Conservation (phyloP, 208 protist species). For the Balamuthia mandrillaris region DNA sequence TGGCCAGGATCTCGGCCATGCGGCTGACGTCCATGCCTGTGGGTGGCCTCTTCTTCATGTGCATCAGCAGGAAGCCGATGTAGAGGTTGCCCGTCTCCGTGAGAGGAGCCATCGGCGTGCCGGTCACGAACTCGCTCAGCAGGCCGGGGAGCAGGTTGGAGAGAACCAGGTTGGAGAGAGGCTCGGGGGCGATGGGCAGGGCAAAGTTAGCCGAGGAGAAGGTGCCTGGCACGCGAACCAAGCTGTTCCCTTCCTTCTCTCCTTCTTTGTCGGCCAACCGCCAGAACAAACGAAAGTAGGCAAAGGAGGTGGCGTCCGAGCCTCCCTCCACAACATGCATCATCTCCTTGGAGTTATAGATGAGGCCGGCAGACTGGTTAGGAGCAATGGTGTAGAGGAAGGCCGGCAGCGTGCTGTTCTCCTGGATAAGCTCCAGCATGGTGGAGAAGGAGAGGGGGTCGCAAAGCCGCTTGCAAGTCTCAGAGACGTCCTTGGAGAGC, state of each 20-base stretch:
- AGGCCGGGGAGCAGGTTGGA: background rate
- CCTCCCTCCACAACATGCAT: constrained; percentile 1
- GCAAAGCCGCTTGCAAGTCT: background rate
- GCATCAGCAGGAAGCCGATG: constrained; percentile 31
- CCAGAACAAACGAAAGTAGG: constrained; percentile 44
- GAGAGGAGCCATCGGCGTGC: constrained; percentile 40
- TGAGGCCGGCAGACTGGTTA: background rate
- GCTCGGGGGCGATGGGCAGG: constrained; percentile 31
- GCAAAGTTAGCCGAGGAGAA: constrained; percentile 42
- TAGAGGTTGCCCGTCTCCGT: constrained; percentile 1
- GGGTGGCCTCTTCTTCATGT: constrained; percentile 4
- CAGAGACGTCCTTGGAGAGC: background rate
- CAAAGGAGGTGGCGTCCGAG: constrained; percentile 10
- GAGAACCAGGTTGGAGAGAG: constrained; percentile 1
- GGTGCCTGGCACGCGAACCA: constrained; percentile 9
- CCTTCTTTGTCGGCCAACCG: background rate
- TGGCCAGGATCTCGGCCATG: constrained; percentile 25
- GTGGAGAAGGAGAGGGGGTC: constrained; percentile 20
- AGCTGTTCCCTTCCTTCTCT: background rate
- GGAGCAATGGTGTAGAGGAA: background rate
- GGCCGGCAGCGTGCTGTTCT: constrained; percentile 34
- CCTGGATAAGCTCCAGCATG: constrained; percentile 35
- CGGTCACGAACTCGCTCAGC: constrained; percentile 31
- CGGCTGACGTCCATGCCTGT: background rate
- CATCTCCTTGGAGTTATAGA: constrained; percentile 41